A percentile compares a stretch with the other conserved stretches of the same genome.
Conservation (phyloP, 2,329 filamentous ascomycete species). For the Didymella arachidicola region DNA sequence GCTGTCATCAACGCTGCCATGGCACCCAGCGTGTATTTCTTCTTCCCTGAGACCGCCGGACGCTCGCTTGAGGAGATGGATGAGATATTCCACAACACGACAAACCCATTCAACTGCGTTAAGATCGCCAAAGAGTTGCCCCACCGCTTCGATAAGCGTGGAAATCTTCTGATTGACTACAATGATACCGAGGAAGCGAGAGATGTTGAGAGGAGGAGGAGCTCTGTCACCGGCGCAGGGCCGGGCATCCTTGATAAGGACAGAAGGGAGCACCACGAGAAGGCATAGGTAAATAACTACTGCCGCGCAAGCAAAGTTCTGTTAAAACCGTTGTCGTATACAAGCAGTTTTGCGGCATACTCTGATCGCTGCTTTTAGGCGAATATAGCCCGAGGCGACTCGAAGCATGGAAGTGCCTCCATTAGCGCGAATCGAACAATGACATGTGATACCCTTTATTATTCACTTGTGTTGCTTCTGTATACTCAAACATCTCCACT, state of each 20-base stretch:
- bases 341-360: neutral
- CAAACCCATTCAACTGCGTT: constrained; percentile 59
- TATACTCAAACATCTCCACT: too few species aligned
- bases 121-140: constrained; percentile 60
- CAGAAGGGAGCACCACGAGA: constrained; percentile 18
- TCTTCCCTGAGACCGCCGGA: constrained; percentile 68
- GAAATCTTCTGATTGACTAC: constrained; percentile 64
- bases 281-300: neutral
- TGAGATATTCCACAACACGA: constrained; percentile 67
- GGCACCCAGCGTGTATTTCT: constrained; percentile 65
- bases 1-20: constrained; percentile 65
- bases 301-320: neutral
- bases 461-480: neutral
- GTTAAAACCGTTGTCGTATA: neutral
- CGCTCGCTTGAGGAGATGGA: constrained; percentile 58
- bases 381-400: neutral
- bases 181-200: constrained; percentile 51
- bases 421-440: neutral
- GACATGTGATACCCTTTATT: neutral
- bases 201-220: constrained; percentile 41
- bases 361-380: neutral
- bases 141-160: constrained; percentile 65
- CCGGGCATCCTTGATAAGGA: constrained; percentile 16
- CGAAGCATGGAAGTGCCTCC: neutral
- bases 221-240: constrained; percentile 32